These are phyloP conservation scores for Kwoniella sp. DNA, from an alignment of 768 basidiomycete genomes.

Conservation along the genomic window DNA sequence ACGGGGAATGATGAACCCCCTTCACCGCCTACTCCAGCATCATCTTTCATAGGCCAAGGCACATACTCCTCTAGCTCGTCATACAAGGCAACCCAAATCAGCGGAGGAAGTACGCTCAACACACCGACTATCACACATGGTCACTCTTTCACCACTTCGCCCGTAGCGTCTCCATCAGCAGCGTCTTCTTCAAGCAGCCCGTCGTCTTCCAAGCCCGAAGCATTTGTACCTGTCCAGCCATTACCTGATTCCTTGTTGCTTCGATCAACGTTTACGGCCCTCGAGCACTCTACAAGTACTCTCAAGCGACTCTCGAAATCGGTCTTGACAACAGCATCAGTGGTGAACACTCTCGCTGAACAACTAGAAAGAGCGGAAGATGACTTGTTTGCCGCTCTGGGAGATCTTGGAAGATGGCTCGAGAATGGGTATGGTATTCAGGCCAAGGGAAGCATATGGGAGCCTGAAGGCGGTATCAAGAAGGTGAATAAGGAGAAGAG, in stretches of 20 bases:
- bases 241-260: slow-evolving; percentile 44
- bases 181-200: neutral
- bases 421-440: slow-evolving; percentile 40
- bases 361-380: slow-evolving; percentile 48
- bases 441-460: slow-evolving; percentile 32
- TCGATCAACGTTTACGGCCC: slow-evolving; percentile 37
- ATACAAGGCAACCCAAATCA: neutral
- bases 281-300: slow-evolving; percentile 38
- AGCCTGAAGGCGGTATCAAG: slow-evolving; percentile 30
- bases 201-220: neutral
- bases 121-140: slow-evolving; percentile 13
- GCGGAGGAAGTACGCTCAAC: neutral
- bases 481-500: slow-evolving; percentile 38
- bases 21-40: slow-evolving; percentile 20
- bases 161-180: slow-evolving; percentile 4
- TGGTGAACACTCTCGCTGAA: slow-evolving; percentile 27
- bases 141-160: slow-evolving; percentile 1
- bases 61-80: slow-evolving; percentile 15
- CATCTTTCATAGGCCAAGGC: slow-evolving; percentile 6
- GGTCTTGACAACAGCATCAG: slow-evolving; percentile 18
- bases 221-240: slow-evolving; percentile 32
- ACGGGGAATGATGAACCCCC: slow-evolving; percentile 14
- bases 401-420: slow-evolving; percentile 43
- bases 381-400: slow-evolving; percentile 34
- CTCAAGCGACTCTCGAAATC: slow-evolving; percentile 43